A percentile compares a stretch with the other conserved stretches of the same genome.
phyloP scores from a whole-genome alignment of 176 grass and related monocot species.

The Oryza longistaminata region DNA sequence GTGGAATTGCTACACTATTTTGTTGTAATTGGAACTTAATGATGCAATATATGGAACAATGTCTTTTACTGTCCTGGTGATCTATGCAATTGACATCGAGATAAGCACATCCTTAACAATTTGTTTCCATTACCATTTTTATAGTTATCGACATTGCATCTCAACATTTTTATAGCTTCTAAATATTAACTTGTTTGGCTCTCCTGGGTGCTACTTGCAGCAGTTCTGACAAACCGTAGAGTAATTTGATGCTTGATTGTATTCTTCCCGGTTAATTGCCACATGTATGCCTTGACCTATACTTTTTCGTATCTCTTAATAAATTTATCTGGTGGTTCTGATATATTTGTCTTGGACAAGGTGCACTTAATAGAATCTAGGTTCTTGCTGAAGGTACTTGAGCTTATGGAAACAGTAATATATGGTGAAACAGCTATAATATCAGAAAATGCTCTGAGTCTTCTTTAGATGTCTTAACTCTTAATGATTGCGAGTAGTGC shows the following conservation, averaged over 20 bases:
- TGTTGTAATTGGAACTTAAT: background rate
- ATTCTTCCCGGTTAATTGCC: background rate
- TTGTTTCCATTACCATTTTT: background rate
- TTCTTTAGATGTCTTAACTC: slow-evolving; percentile 4
- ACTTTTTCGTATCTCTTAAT: slow-evolving; percentile 15
- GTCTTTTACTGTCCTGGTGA: background rate
- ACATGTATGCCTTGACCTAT: slow-evolving; percentile 6
- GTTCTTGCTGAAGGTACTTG: background rate
- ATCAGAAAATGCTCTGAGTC: background rate
- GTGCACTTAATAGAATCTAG: background rate
- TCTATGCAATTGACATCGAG: slow-evolving; percentile 21
- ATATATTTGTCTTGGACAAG: slow-evolving; percentile 18
- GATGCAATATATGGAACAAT: slow-evolving; percentile 3
- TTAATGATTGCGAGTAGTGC: slow-evolving; percentile 15
- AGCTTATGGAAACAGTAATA: slow-evolving; percentile 4
- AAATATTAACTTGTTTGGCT: slow-evolving; percentile 1
- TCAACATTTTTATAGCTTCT: background rate
- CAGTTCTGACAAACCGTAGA: background rate
- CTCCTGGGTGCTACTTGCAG: slow-evolving; percentile 22
- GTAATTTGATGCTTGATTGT: slow-evolving; percentile 26
- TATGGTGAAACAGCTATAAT: slow-evolving; percentile 5
- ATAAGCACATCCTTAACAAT: slow-evolving; percentile 4
- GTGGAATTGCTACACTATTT: slow-evolving; percentile 4
- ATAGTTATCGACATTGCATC: slow-evolving; percentile 14
- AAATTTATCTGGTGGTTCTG: background rate